These are phyloP conservation scores for Lonicera japonica DNA, from an alignment of 129 eudicot genomes.

Conservation along the genomic window DNA sequence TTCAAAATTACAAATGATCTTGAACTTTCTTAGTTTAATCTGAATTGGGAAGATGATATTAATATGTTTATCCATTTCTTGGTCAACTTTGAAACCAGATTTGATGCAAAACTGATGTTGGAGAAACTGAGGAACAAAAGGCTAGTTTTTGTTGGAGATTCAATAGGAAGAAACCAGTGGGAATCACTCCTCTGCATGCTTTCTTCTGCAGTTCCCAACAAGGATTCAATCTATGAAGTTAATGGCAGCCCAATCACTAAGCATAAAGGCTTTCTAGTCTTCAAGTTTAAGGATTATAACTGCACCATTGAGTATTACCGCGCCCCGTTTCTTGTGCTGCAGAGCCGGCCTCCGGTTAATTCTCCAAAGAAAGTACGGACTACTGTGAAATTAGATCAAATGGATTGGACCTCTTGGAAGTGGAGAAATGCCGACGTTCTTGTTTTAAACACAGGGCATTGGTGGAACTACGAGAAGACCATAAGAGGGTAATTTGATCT, in stretches of 20 bases:
- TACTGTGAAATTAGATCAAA: conserved; percentile 59
- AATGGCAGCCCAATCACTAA: conserved; percentile 92
- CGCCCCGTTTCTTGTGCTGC: conserved; percentile 90
- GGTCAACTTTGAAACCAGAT: conserved; percentile 29
- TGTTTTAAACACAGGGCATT: conserved; percentile 85
- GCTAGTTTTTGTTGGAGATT: conserved; percentile 82
- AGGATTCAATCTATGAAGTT: conserved; percentile 69
- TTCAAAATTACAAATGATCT: not conserved
- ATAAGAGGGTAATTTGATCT: conserved; percentile 48
- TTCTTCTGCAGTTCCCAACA: conserved; percentile 48
- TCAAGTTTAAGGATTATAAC: conserved; percentile 73
- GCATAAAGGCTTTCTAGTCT: conserved; percentile 87
- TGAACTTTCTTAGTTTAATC: not conserved
- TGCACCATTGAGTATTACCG: conserved; percentile 87
- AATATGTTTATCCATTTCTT: not conserved
- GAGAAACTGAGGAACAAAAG: conserved; percentile 78
- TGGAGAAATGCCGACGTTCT: conserved; percentile 84
- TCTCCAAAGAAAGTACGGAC: conserved; percentile 44
- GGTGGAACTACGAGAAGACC: conserved; percentile 99
- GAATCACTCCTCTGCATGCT: conserved; percentile 90
- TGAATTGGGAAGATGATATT: not conserved
- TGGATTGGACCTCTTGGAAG: conserved; percentile 77
- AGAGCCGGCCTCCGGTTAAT: conserved; percentile 73
- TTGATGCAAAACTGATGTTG: conserved; percentile 61
- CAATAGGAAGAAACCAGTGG: conserved; percentile 97